These are phyloP conservation scores for Metschnikowia reukaufii DNA, from an alignment of 805 yeast species.

Conservation along the genomic window DNA sequence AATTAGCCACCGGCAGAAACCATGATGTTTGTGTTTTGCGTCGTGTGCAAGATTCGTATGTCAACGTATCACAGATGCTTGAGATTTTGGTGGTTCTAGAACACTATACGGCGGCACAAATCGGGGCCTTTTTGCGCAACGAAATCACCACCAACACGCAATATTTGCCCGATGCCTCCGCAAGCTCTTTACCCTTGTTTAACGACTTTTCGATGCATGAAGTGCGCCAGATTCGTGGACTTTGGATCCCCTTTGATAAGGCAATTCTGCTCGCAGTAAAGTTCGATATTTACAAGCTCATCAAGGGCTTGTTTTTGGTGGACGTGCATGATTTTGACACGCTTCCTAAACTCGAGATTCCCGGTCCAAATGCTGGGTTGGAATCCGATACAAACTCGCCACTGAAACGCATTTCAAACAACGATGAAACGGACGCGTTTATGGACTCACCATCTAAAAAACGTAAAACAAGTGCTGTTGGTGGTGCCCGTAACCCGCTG, in stretches of 20 bases:
- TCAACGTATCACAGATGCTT: constrained; percentile 40
- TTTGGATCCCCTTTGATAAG: constrained; percentile 46
- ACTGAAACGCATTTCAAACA: constrained; percentile 1
- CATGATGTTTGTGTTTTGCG: constrained; percentile 27
- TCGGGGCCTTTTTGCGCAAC: constrained; percentile 31
- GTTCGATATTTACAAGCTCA: constrained; percentile 40
- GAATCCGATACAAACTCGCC: constrained; percentile 1
- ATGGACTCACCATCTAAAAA: constrained; percentile 41
- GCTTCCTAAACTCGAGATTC: constrained; percentile 26
- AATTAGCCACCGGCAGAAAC: not conserved
- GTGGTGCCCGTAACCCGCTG: not conserved
- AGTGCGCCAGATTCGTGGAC: constrained; percentile 30
- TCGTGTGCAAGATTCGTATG: constrained; percentile 43
- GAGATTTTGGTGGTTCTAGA: constrained; percentile 32
- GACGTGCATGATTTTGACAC: constrained; percentile 46
- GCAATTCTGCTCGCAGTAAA: constrained; percentile 40
- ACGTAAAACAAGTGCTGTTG: constrained; percentile 19
- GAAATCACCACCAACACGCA: constrained; percentile 35
- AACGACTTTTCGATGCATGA: constrained; percentile 33
- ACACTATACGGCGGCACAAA: constrained; percentile 26
- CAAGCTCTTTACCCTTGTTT: constrained; percentile 19
- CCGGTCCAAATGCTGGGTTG: not conserved
- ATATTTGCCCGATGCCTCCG: constrained; percentile 26
- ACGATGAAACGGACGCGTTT: constrained; percentile 24
- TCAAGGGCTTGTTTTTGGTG: constrained; percentile 38